These are phyloP conservation scores for Fraxinus pennsylvanica DNA, from an alignment of 257 asterid genomes.

Conservation along the genomic window DNA sequence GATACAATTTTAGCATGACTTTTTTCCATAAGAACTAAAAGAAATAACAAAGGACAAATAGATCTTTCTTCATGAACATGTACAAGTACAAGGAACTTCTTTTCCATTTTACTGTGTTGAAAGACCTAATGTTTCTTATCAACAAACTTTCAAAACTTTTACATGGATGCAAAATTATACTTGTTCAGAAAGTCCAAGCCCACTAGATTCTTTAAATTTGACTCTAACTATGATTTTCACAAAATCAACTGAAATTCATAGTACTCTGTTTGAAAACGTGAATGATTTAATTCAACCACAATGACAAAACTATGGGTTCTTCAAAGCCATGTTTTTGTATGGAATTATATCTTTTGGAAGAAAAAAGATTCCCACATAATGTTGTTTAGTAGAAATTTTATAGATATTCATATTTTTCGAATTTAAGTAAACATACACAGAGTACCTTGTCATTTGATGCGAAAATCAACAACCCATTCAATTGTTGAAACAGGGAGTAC, in stretches of 20 bases:
- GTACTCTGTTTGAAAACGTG: neutral
- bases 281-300: neutral
- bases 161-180: neutral
- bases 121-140: neutral
- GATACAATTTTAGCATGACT: neutral
- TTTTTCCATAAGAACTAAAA: neutral
- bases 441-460: neutral
- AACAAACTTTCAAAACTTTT: neutral
- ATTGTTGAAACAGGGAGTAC: neutral
- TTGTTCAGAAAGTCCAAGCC: neutral
- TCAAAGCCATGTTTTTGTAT: neutral
- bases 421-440: neutral
- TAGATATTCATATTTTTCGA: neutral
- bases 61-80: neutral
- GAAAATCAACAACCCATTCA: constrained; percentile 4
- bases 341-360: neutral
- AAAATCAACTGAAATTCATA: neutral
- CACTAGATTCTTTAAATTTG: neutral
- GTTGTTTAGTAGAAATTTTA: constrained; percentile 2
- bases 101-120: neutral
- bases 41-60: neutral
- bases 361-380: neutral
- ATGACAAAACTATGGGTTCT: neutral
- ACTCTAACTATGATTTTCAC: neutral
- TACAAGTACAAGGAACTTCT: neutral